Evolutionary conservation across 2,329 filamentous ascomycete species (phyloP).

Genomic region (Chrysoporthe cubensis): DNA sequence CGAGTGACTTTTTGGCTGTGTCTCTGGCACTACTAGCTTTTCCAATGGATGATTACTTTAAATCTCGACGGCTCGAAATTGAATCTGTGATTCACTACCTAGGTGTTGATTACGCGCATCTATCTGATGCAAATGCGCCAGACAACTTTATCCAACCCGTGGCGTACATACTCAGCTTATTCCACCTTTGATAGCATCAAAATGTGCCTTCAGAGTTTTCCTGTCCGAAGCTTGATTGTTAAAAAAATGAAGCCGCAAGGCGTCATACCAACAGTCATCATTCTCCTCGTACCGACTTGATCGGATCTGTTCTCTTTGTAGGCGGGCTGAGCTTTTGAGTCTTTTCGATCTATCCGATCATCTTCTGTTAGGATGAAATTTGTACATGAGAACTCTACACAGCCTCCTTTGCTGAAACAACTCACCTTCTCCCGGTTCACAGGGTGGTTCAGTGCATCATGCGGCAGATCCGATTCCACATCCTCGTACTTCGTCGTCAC

Average conservation of each 20-base stretch:
- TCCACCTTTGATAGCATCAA: no score
- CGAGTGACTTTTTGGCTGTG: background rate
- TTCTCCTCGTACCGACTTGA: constrained; percentile 4
- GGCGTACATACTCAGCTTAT: background rate
- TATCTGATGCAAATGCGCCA: background rate
- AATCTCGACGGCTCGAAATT: background rate
- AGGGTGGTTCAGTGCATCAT: constrained; percentile 15
- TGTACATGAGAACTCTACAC: background rate
- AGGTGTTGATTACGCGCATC: background rate
- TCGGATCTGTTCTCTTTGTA: constrained; percentile 3
- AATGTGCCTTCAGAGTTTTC: no score
- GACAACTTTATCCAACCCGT: background rate
- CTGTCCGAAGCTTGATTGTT: background rate
- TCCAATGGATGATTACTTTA: background rate
- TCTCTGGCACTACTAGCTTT: background rate
- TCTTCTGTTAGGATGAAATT: background rate
- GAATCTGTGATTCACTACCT: background rate
- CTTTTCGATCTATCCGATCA: background rate
- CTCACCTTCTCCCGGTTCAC: constrained; percentile 17
- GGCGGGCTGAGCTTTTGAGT: constrained; percentile 8
- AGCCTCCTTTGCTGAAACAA: background rate
- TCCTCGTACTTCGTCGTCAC: constrained; percentile 15
- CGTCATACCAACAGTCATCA: background rate
- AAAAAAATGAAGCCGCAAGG: background rate
- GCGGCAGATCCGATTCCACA: constrained; percentile 9